Evolutionary conservation across 306 rosid species (phyloP).

Genomic region (Hippophae rhamnoides): DNA sequence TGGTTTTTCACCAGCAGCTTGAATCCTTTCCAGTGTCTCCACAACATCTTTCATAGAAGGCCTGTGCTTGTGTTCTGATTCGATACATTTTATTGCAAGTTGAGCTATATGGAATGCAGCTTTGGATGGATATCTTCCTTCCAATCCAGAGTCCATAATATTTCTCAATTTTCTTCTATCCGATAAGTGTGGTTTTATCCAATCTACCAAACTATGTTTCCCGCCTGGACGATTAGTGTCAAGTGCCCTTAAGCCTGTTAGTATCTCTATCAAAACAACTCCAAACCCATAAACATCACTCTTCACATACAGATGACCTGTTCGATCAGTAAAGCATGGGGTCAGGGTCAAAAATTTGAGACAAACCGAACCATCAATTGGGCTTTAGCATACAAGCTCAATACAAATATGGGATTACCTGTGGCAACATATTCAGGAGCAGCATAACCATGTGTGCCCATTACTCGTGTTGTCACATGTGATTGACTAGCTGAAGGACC

Average conservation of each 20-base stretch:
- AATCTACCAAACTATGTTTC: constrained; percentile 52
- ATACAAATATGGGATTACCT: constrained; percentile 29
- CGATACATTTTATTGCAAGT: constrained; percentile 66
- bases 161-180: constrained; percentile 61
- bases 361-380: neutral
- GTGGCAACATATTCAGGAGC: constrained; percentile 95
- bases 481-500: constrained; percentile 98
- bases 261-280: constrained; percentile 76
- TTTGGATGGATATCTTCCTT: constrained; percentile 67
- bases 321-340: neutral
- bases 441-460: constrained; percentile 97
- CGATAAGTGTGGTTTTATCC: constrained; percentile 66
- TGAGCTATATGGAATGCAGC: constrained; percentile 64
- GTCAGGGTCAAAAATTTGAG: neutral
- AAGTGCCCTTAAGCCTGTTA: constrained; percentile 63
- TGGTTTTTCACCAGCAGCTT: constrained; percentile 40
- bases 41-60: constrained; percentile 85
- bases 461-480: constrained; percentile 83
- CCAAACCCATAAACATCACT: constrained; percentile 95
- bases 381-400: neutral
- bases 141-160: constrained; percentile 62
- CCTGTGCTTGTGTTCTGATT: constrained; percentile 63
- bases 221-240: constrained; percentile 68
- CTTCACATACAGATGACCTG: constrained; percentile 87
- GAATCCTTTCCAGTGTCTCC: constrained; percentile 51